Base-by-base conservation (phyloP, 73 alveolate species). In the Paramecium octaurelia region DNA sequence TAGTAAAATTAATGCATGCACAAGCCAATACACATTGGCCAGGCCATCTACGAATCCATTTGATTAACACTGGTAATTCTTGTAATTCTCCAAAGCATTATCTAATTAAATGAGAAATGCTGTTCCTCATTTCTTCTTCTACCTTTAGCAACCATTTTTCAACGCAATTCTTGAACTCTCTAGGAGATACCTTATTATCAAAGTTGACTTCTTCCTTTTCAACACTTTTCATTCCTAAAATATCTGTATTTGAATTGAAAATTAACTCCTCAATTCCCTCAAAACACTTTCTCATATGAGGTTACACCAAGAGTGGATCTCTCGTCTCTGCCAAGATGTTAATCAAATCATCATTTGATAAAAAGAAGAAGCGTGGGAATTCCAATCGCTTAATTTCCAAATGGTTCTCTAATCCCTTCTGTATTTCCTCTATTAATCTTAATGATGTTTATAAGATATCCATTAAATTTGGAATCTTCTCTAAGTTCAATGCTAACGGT, bases 231-330 rank as follows among this genome's bases (percentile, higher is more conserved):
- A 99, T 98, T 12, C 99, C 99, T 29, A 97, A 96, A 69, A 99
- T 99, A 92, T 97, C 98, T 94, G 95, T 96, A 92, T 98, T 99
- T 57, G 95, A 99, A 86, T 97, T 98, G 92, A 98, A 98, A 29
- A 96, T 96, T 59, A 97, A 92, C 14, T 97, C 96, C 70, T 95
- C 96, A 21, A 60, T 48, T 58, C 99, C 99, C 93, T 98, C 99
- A 93, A 99, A 98, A 92, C 99, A 98, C 94, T 98, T 99, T 96
- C 98, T 98, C 93, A 99, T 95, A 93, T 99, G 99, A 24, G 99
- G 99, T 96, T 99, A 98, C 70, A 99, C 99, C 36, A 97, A 95
- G 77, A 98, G 93, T 1, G 99, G 99, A 80, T 99, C 99, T 86
- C 98, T 98, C 18, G 99, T 97, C 77, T 98, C 99, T 1, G 99